phyloP scores from a whole-genome alignment of 2,329 filamentous ascomycete species.

The Microdochium trichocladiopsis region DNA sequence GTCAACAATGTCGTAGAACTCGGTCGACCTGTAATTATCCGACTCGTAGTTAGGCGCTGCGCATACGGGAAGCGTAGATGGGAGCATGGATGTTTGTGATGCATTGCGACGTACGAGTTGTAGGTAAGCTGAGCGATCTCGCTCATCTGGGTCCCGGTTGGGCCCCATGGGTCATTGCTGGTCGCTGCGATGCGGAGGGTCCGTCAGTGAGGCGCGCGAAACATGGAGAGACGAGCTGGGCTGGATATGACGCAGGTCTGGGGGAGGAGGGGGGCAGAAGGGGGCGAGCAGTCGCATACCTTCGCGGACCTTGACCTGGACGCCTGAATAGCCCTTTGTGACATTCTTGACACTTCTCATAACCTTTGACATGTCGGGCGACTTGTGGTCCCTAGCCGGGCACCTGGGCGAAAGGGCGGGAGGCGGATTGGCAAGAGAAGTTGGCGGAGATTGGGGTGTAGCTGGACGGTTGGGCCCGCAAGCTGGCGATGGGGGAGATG shows the following conservation, averaged over 20 bases:
- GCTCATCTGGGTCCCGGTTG: constrained; percentile 95
- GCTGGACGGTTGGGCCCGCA: not conserved
- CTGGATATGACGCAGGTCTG: constrained; percentile 7
- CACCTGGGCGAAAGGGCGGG: not conserved
- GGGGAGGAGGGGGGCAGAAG: not conserved
- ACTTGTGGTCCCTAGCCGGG: not conserved
- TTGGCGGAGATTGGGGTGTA: not conserved
- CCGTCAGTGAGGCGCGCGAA: not conserved
- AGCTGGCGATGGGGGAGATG: not conserved
- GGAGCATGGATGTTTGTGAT: constrained; percentile 1
- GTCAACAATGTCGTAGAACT: constrained; percentile 99
- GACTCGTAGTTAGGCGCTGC: constrained; percentile 1
- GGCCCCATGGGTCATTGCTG: constrained; percentile 98
- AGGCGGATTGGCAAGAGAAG: not conserved
- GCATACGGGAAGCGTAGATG: not conserved
- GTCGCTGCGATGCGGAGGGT: constrained; percentile 55
- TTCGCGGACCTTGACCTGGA: constrained; percentile 98
- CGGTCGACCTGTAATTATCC: constrained; percentile 61
- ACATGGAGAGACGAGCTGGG: not conserved
- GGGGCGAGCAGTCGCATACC: constrained; percentile 44
- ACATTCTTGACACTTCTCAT: constrained; percentile 98
- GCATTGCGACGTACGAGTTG: constrained; percentile 66
- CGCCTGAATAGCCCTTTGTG: constrained; percentile 94
- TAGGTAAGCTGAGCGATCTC: constrained; percentile 98
- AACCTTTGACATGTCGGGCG: constrained; percentile 79